These are phyloP conservation scores for Begonia fuchsioides DNA, from an alignment of 306 rosid genomes.

Conservation along the genomic window DNA sequence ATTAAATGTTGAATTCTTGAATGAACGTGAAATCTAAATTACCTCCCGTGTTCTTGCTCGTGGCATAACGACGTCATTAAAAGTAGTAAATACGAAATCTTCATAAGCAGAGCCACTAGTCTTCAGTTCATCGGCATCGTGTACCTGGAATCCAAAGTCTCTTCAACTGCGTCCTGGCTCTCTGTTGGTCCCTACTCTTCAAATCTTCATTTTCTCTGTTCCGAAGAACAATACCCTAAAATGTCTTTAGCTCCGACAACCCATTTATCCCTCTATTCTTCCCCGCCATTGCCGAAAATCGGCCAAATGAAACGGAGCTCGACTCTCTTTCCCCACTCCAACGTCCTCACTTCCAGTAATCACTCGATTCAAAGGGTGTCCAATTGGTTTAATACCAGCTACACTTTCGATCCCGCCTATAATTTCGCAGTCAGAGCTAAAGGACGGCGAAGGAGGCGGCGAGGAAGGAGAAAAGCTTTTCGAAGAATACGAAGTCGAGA, in stretches of 20 bases:
- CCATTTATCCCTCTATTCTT: slow-evolving; percentile 32
- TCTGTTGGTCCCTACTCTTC: neutral
- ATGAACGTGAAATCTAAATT: no score
- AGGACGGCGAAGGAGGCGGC: slow-evolving; percentile 30
- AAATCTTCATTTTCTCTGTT: no score
- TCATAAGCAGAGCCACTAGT: no score
- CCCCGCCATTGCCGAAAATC: slow-evolving; percentile 41
- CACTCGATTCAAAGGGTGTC: slow-evolving; percentile 15
- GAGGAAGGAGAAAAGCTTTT: slow-evolving; percentile 21
- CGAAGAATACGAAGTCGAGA: slow-evolving; percentile 81
- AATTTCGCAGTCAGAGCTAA: slow-evolving; percentile 34
- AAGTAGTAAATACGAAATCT: no score
- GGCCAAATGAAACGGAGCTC: slow-evolving; percentile 11
- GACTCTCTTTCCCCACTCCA: slow-evolving; percentile 15
- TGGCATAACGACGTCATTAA: no score
- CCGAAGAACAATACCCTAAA: no score
- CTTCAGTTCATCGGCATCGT: no score
- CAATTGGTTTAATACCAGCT: slow-evolving; percentile 17
- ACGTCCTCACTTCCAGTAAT: slow-evolving; percentile 23
- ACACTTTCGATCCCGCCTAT: slow-evolving; percentile 15
- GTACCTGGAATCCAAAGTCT: no score
- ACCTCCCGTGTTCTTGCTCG: no score
- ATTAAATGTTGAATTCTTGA: no score
- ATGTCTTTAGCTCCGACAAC: slow-evolving; percentile 56
- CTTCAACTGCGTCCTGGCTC: neutral